These are phyloP conservation scores for Hortaea sp. DNA, from an alignment of 2,329 filamentous ascomycete species.

Conservation along the genomic window DNA sequence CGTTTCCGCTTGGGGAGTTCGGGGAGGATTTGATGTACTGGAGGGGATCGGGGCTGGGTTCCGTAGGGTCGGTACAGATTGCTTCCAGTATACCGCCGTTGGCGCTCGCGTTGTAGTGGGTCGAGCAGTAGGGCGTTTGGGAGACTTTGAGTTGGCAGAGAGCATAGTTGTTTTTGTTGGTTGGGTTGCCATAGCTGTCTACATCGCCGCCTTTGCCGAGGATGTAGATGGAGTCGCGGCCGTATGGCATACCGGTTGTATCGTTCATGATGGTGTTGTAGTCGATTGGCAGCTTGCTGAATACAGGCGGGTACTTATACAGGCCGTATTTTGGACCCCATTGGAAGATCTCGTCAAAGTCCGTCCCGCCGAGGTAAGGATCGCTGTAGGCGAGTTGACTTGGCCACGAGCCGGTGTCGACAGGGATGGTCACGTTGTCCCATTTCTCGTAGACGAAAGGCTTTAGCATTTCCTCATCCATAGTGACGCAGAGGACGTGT, in stretches of 20 bases:
- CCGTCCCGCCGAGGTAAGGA: constrained; percentile 12
- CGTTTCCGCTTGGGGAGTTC: constrained; percentile 46
- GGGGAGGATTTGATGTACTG: constrained; percentile 43
- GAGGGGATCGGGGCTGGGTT: constrained; percentile 33
- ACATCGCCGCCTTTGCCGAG: constrained; percentile 41
- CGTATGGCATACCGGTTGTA: constrained; percentile 23
- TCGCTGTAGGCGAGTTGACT: constrained; percentile 1
- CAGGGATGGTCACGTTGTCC: constrained; percentile 2
- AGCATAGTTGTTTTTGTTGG: constrained; percentile 41
- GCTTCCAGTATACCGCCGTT: constrained; percentile 50
- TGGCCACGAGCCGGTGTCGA: neutral
- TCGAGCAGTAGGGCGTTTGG: constrained; percentile 56
- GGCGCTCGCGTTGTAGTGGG: constrained; percentile 37
- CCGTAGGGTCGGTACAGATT: constrained; percentile 46
- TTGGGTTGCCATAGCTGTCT: constrained; percentile 1
- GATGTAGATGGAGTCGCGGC: constrained; percentile 53
- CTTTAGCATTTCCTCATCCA: constrained; percentile 47
- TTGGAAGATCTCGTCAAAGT: constrained; percentile 60
- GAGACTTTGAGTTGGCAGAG: constrained; percentile 59
- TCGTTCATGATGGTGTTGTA: constrained; percentile 59
- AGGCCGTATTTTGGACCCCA: constrained; percentile 47
- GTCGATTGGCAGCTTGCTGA: constrained; percentile 42
- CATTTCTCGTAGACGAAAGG: constrained; percentile 51
- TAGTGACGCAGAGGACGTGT: constrained; percentile 63
- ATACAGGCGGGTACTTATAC: constrained; percentile 27